Base-by-base conservation (phyloP, 2,329 filamentous ascomycete species). In the Trichoderma aggressivum region DNA sequence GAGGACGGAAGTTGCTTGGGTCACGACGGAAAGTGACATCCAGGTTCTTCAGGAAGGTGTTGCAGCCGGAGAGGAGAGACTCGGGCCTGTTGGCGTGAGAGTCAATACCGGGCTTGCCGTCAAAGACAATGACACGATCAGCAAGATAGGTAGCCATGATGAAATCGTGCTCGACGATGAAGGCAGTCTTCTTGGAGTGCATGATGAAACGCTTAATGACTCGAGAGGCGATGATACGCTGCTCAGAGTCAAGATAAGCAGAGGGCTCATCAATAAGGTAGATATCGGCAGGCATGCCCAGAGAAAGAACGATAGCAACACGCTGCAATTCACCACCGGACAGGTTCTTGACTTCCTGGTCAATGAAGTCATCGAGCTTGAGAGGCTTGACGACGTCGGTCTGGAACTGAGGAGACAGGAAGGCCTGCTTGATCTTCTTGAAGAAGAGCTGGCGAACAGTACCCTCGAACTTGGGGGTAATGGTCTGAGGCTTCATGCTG, bases 141-240 rank as follows among this genome's bases (percentile, higher is more conserved):
- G 96, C 89, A 66, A 90, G 85, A 76, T 89, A 89, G 21, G 87
- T 90, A 59, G 88, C 89, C 94, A 98, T 98, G 86, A 98, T 97
- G 86, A 99, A 98, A 88, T 99, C 96, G 92, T 99, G 96, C 90
- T 99, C 96, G 81, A 99, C 95, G 76, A 99, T 90, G 82, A 99
- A 99, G 64, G 96, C 96, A 0, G 96, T 99, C 90, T 98, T 98
- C 90, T 98, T 98, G 78, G 94, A 91, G 86, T 99, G 95, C 96
- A 99, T 99, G 84, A 99, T 99, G 88, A 97, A 99, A 76, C 96
- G 92, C 88, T 99, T 99, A 86, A 99, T 99, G 80, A 99, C 97
- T 80, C 94, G 92, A 59, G 95, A 92, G 73, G 94, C 95, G 77
- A 99, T 91, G 80, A 99, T 97, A 92, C 96, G 95, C 85, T 99